Percentiles rank a stretch among this genome's conserved stretches.
Evolutionary conservation across 2,329 filamentous ascomycete species (phyloP).

Genomic region (Nemania abortiva): DNA sequence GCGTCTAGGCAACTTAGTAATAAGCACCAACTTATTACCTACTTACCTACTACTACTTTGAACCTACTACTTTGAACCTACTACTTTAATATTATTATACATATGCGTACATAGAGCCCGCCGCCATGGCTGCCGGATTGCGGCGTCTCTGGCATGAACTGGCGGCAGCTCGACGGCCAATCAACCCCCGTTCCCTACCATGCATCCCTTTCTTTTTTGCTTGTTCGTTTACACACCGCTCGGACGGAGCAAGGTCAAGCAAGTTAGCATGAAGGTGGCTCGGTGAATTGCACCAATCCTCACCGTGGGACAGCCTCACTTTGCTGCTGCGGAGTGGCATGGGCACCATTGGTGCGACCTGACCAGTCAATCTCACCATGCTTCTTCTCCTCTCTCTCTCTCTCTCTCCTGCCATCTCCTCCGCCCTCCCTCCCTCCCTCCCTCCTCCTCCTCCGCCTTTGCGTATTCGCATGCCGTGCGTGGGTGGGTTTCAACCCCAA

Average conservation of each 20-base stretch:
- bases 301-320: conserved; percentile 44
- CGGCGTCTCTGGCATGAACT: conserved; percentile 18
- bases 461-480: conserved; percentile 16
- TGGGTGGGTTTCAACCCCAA: conserved; percentile 14
- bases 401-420: conserved; percentile 14
- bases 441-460: conserved; percentile 18
- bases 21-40: not conserved
- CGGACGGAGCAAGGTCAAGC: conserved; percentile 40
- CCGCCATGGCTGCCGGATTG: conserved; percentile 26
- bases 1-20: not conserved
- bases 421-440: not conserved
- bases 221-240: conserved; percentile 21
- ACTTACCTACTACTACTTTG: not conserved
- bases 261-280: conserved; percentile 38
- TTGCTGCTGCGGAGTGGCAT: conserved; percentile 36
- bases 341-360: conserved; percentile 41
- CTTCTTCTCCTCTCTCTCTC: not conserved
- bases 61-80: conserved; percentile 4
- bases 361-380: conserved; percentile 40
- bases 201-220: conserved; percentile 25
- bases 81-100: conserved; percentile 16
- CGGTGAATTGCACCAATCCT: conserved; percentile 47
- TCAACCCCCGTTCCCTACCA: conserved; percentile 5
- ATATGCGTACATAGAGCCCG: not conserved
- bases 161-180: conserved; percentile 27